Evolutionary conservation across 2,329 filamentous ascomycete species (phyloP).

Genomic region (Aureobasidium sp.): DNA sequence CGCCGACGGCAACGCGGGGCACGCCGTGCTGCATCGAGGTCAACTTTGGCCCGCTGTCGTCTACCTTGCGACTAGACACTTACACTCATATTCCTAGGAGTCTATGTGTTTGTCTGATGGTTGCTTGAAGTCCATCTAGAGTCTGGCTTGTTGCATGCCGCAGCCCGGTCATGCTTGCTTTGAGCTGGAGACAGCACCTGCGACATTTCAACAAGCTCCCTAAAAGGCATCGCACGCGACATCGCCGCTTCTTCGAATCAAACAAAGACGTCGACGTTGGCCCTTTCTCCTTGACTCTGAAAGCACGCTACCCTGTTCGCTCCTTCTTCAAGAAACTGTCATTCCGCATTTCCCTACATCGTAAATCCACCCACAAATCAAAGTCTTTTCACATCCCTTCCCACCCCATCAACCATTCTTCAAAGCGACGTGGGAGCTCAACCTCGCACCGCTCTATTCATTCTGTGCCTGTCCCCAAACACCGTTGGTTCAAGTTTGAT

Average conservation of each 20-base stretch:
- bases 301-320: slow-evolving; percentile 8
- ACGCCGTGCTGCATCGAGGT: slow-evolving; percentile 64
- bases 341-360: background rate
- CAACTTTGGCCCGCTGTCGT: background rate
- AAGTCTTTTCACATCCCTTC: background rate
- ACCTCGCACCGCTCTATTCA: background rate
- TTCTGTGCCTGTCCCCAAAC: background rate
- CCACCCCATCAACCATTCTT: background rate
- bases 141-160: background rate
- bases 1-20: slow-evolving; percentile 52
- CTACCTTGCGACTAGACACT: background rate
- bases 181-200: background rate
- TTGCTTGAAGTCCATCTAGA: background rate
- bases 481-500: background rate
- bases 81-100: background rate
- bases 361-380: background rate
- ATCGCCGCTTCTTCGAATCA: slow-evolving; percentile 5
- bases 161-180: background rate
- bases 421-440: background rate
- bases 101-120: background rate
- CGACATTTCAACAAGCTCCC: background rate
- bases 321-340: slow-evolving; percentile 1
- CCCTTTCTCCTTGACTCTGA: background rate
- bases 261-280: background rate
- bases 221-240: background rate